Evolutionary conservation across 2,329 filamentous ascomycete genomes (phyloP).

Genomic region (Lasiodiplodia theobromae): DNA sequence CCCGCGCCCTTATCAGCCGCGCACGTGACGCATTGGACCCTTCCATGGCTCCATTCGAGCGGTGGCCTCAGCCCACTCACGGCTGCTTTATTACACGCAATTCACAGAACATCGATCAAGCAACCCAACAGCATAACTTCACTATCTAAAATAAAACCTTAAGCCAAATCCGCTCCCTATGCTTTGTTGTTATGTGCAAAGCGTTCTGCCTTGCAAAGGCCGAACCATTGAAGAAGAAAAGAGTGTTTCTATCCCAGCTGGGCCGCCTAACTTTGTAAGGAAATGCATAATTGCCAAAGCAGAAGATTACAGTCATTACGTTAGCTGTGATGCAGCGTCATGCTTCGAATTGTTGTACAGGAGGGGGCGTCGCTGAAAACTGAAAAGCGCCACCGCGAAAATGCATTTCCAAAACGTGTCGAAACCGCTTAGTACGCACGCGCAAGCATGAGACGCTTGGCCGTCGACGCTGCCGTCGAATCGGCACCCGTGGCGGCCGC

Average conservation of each 20-base stretch:
- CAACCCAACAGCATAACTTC: conserved; percentile 27
- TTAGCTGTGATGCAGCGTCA: conserved; percentile 39
- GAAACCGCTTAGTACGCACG: conserved; percentile 26
- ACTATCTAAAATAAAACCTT: conserved; percentile 30
- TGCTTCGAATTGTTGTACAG: conserved; percentile 50
- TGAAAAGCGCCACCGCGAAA: conserved; percentile 28
- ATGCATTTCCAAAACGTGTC: conserved; percentile 25
- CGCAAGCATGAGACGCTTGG: conserved; percentile 29
- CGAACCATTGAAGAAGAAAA: conserved; percentile 18
- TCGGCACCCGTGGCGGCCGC: conserved; percentile 26
- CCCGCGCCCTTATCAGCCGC: conserved; percentile 15
- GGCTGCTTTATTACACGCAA: neutral
- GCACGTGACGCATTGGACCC: conserved; percentile 14
- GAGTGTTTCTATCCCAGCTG: conserved; percentile 27
- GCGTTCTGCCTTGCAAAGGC: conserved; percentile 25
- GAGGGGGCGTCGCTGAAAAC: conserved; percentile 24
- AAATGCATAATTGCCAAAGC: conserved; percentile 39
- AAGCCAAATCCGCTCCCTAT: conserved; percentile 30
- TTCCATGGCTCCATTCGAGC: neutral
- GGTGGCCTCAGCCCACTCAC: neutral
- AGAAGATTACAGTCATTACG: conserved; percentile 51
- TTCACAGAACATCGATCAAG: neutral
- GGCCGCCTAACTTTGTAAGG: conserved; percentile 32
- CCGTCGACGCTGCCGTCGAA: neutral
- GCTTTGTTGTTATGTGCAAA: conserved; percentile 31